Conservation (phyloP, 1,139 yeast genomes). For the Zygosaccharomyces sapae region DNA sequence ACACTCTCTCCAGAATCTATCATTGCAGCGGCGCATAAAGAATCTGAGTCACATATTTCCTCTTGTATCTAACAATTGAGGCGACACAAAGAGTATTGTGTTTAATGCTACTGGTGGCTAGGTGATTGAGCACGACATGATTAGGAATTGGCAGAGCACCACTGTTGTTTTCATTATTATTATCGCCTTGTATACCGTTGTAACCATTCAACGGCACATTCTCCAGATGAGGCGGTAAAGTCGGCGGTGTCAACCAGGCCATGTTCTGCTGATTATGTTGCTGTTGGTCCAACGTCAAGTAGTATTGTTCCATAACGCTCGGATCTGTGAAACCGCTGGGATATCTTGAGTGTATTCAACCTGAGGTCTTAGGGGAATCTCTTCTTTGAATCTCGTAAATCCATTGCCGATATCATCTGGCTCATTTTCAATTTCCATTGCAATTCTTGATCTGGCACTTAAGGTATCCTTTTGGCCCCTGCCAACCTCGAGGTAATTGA, state of each 20-base stretch:
- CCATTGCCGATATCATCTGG: slow-evolving; percentile 78
- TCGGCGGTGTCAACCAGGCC: slow-evolving; percentile 88
- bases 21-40: slow-evolving; percentile 74
- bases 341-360: slow-evolving; percentile 45
- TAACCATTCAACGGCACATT: slow-evolving; percentile 84
- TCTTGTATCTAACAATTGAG: slow-evolving; percentile 82
- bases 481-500: slow-evolving; percentile 80
- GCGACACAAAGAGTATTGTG: slow-evolving; percentile 90
- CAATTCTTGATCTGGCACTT: slow-evolving; percentile 37
- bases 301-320: slow-evolving; percentile 73
- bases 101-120: slow-evolving; percentile 90
- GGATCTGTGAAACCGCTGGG: slow-evolving; percentile 91
- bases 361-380: slow-evolving; percentile 32
- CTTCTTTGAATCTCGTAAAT: slow-evolving; percentile 70
- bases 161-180: slow-evolving; percentile 47
- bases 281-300: slow-evolving; percentile 68
- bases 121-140: slow-evolving; percentile 89
- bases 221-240: slow-evolving; percentile 91
- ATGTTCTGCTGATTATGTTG: slow-evolving; percentile 56
- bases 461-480: slow-evolving; percentile 31
- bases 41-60: slow-evolving; percentile 88
- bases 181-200: slow-evolving; percentile 40
- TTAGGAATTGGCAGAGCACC: slow-evolving; percentile 88
- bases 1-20: too few species aligned
- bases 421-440: slow-evolving; percentile 36